Percentiles rank a stretch among this genome's conserved stretches.
phyloP scores from a whole-genome alignment of 139 green algal species.

The Micromonas commoda region DNA sequence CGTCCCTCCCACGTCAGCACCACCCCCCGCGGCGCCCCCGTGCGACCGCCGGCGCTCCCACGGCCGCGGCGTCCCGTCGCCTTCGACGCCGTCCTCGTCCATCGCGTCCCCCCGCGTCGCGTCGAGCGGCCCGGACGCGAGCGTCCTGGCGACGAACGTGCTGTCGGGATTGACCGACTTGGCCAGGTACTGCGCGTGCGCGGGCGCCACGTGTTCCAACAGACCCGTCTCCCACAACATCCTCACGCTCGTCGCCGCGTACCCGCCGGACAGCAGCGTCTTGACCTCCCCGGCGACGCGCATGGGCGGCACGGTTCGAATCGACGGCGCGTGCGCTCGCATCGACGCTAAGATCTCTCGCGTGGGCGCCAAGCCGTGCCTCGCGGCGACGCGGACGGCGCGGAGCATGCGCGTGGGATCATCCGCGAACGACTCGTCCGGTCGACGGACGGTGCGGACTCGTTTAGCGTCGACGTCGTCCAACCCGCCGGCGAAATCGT shows the following conservation, averaged over 20 bases:
- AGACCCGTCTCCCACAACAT: neutral
- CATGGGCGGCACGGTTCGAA: neutral
- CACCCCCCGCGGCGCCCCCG: too few species aligned
- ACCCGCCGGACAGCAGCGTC: neutral
- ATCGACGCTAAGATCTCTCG: neutral
- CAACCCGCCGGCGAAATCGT: conserved; percentile 54
- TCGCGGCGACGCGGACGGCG: conserved; percentile 49
- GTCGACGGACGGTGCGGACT: neutral
- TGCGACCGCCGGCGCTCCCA: neutral
- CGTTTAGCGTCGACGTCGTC: conserved; percentile 47
- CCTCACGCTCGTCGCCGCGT: neutral
- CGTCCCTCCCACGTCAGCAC: too few species aligned
- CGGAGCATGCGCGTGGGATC: conserved; percentile 56
- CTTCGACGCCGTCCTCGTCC: neutral
- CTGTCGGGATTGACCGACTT: too few species aligned
- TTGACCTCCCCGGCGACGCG: neutral
- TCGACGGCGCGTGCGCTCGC: neutral
- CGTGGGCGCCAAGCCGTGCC: conserved; percentile 30
- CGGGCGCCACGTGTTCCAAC: neutral
- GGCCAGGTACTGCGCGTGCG: neutral
- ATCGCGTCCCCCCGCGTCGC: neutral
- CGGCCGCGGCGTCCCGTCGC: neutral
- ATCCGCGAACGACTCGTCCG: conserved; percentile 8
- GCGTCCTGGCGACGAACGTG: too few species aligned
- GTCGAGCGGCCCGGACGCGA: too few species aligned